Conservation (phyloP, 208 protist genomes). For the Leptomonas pyrrhocoris region DNA sequence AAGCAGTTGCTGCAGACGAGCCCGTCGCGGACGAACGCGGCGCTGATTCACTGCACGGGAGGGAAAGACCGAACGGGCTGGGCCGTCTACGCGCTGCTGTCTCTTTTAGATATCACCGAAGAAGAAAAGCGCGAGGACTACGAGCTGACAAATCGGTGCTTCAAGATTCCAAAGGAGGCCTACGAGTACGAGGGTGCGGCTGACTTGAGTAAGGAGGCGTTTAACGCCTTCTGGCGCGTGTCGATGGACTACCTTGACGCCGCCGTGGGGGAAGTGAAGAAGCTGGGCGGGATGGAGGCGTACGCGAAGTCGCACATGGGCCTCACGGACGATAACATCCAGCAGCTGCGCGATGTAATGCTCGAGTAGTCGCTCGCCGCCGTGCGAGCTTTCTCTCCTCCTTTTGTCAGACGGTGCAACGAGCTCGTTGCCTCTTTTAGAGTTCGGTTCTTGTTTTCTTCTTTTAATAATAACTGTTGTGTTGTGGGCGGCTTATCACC, state of each 20-base stretch:
- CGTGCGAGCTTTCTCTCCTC: neutral
- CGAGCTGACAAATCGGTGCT: conserved; percentile 40
- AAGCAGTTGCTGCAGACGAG: conserved; percentile 29
- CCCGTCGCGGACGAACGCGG: conserved; percentile 22
- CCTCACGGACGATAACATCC: conserved; percentile 40
- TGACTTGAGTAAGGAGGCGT: conserved; percentile 25
- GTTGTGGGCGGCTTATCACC: no score
- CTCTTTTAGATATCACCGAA: conserved; percentile 34
- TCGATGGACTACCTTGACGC: conserved; percentile 29
- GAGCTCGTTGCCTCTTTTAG: no score
- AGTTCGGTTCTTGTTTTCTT: conserved; percentile 17
- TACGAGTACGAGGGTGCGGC: conserved; percentile 15
- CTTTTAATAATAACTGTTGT: conserved; percentile 4
- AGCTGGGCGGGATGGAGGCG: conserved; percentile 32
- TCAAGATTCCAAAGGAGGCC: conserved; percentile 14
- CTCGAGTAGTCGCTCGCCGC: conserved; percentile 44
- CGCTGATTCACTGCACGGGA: conserved; percentile 52
- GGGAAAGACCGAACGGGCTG: conserved; percentile 55
- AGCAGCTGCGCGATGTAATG: conserved; percentile 35
- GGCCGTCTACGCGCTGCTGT: conserved; percentile 30
- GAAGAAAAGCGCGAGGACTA: conserved; percentile 40
- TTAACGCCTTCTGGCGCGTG: conserved; percentile 34
- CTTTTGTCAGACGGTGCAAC: no score
- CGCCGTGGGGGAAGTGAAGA: conserved; percentile 18
- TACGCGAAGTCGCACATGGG: conserved; percentile 40